phyloP scores from a whole-genome alignment of 306 rosid genomes.

The Acacia melanoxylon region DNA sequence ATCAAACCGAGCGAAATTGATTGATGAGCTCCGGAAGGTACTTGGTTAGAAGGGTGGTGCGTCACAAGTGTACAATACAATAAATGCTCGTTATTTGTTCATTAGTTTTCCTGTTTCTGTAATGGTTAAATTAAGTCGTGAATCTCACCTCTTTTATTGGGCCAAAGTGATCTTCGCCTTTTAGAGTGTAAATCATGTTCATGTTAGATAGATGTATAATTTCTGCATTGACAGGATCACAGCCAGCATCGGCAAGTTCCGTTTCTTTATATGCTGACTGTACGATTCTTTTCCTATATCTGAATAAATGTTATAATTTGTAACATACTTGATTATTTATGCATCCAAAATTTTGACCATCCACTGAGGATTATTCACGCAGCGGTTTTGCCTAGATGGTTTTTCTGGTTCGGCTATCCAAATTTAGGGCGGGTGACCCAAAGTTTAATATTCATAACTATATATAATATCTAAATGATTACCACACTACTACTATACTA shows the following conservation, averaged over 20 bases:
- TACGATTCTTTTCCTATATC: constrained; percentile 29
- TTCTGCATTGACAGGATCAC: constrained; percentile 40
- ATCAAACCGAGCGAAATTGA: constrained; percentile 54
- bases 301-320: constrained; percentile 47
- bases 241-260: constrained; percentile 35
- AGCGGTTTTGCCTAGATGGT: too few species aligned
- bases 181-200: constrained; percentile 32
- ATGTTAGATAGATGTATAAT: constrained; percentile 26
- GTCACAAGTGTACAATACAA: neutral
- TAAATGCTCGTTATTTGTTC: neutral
- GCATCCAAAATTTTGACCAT: constrained; percentile 32
- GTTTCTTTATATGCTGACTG: constrained; percentile 36
- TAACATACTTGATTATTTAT: constrained; percentile 33
- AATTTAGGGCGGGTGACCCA: neutral
- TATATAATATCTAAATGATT: too few species aligned
- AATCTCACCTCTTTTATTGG: constrained; percentile 3
- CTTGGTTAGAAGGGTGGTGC: constrained; percentile 46
- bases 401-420: neutral
- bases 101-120: constrained; percentile 1
- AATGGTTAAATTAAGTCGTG: constrained; percentile 15
- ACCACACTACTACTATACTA: too few species aligned
- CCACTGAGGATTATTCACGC: neutral
- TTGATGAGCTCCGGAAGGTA: constrained; percentile 75
- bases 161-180: constrained; percentile 2
- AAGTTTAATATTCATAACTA: neutral